Evolutionary conservation across 2,329 filamentous ascomycete species (phyloP).

Genomic region (Trichoderma sp.): DNA sequence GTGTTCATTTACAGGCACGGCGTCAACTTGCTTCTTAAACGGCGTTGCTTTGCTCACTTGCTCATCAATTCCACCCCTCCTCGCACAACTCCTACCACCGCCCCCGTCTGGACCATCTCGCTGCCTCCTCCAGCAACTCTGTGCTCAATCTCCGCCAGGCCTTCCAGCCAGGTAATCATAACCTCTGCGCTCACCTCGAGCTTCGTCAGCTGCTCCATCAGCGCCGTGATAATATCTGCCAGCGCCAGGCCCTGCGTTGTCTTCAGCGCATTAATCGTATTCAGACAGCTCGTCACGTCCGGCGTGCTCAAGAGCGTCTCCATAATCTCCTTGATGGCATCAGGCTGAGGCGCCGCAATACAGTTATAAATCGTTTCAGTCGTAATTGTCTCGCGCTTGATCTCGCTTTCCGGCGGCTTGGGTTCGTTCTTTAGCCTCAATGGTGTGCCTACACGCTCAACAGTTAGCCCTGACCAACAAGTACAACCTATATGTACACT

Average conservation of each 20-base stretch:
- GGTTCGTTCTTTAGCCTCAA: slow-evolving; percentile 59
- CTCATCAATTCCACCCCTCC: slow-evolving; percentile 74
- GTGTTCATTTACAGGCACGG: not conserved
- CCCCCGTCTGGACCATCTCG: slow-evolving; percentile 87
- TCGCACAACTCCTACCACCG: slow-evolving; percentile 83
- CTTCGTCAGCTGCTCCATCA: slow-evolving; percentile 78
- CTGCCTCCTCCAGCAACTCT: slow-evolving; percentile 82
- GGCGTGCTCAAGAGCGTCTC: slow-evolving; percentile 77
- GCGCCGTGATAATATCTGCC: slow-evolving; percentile 85
- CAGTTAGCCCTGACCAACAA: slow-evolving; percentile 7
- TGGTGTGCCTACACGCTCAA: slow-evolving; percentile 56
- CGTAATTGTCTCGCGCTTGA: slow-evolving; percentile 74
- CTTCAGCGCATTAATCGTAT: slow-evolving; percentile 86
- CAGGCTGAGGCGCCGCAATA: slow-evolving; percentile 90
- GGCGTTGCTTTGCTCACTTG: slow-evolving; percentile 23
- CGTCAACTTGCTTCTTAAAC: not conserved
- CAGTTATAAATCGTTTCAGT: slow-evolving; percentile 96
- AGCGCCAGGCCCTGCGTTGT: slow-evolving; percentile 79
- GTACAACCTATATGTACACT: slow-evolving; percentile 35
- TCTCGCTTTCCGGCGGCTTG: slow-evolving; percentile 59
- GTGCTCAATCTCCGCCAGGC: slow-evolving; percentile 90
- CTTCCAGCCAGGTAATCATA: slow-evolving; percentile 87
- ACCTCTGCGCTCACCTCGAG: slow-evolving; percentile 83
- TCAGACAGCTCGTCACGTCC: slow-evolving; percentile 86
- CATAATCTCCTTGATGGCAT: slow-evolving; percentile 80